Percentiles rank a stretch among this genome's conserved stretches.
Conservation (phyloP, 306 rosid species). For the Lagenaria siceraria region DNA sequence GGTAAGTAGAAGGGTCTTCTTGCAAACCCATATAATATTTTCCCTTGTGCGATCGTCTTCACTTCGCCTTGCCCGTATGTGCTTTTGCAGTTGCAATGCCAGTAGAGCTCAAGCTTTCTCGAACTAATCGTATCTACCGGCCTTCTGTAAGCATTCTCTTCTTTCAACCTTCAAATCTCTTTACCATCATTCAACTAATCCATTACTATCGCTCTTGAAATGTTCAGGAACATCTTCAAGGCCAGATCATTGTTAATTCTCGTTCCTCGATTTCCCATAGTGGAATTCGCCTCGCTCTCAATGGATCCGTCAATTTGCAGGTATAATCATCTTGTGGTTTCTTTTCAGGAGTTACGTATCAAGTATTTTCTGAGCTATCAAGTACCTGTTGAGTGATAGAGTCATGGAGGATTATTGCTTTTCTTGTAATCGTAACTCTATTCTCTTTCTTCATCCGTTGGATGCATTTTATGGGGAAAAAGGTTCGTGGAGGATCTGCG, state of each 20-base stretch:
- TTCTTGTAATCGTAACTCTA: neutral
- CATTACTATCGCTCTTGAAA: neutral
- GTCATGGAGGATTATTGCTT: neutral
- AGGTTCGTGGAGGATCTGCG: conserved; percentile 94
- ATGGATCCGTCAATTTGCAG: conserved; percentile 84
- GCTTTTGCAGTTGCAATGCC: conserved; percentile 33
- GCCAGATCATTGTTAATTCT: conserved; percentile 47
- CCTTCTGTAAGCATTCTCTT: conserved; percentile 45
- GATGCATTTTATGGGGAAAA: conserved; percentile 2
- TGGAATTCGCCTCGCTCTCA: conserved; percentile 58
- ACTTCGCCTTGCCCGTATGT: neutral
- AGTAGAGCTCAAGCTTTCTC: conserved; percentile 64
- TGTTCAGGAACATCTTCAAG: conserved; percentile 66
- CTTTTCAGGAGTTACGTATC: neutral
- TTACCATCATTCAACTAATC: neutral
- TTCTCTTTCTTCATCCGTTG: conserved; percentile 2
- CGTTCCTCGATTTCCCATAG: conserved; percentile 60
- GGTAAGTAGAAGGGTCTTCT: neutral
- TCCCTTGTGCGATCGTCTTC: neutral
- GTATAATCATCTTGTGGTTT: conserved; percentile 12
- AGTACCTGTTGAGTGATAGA: neutral
- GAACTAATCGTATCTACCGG: conserved; percentile 53
- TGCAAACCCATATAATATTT: neutral
- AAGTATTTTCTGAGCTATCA: neutral
- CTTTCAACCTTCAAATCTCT: neutral